phyloP scores from a whole-genome alignment of 2,329 filamentous ascomycete genomes.

The Cryphonectria radicalis region DNA sequence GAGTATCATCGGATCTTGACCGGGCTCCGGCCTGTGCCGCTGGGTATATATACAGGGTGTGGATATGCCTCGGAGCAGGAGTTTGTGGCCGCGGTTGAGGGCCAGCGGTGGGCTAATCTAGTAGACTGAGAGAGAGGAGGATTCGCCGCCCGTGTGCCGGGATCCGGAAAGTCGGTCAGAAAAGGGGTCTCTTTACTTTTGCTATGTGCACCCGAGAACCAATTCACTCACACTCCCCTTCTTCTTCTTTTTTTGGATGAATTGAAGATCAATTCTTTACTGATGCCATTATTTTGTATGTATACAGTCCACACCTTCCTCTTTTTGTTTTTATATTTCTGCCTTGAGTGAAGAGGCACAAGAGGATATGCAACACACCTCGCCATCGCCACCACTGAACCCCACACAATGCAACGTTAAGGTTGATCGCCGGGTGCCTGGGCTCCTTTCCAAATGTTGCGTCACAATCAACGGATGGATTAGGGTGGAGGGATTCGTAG shows the following conservation, averaged over 20 bases:
- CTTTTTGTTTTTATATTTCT: neutral
- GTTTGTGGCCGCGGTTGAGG: too few species aligned
- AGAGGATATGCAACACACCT: neutral
- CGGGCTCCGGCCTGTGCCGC: too few species aligned
- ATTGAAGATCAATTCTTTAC: neutral
- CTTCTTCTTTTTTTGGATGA: neutral
- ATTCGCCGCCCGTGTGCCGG: too few species aligned
- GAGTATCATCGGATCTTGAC: too few species aligned
- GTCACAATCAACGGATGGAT: constrained; percentile 1
- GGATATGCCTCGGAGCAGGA: too few species aligned
- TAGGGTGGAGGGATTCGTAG: neutral
- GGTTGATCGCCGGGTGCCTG: neutral
- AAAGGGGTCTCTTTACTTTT: too few species aligned
- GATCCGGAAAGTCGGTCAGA: too few species aligned
- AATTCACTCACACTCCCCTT: too few species aligned
- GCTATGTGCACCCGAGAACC: too few species aligned
- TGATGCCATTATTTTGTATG: neutral
- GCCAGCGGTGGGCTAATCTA: too few species aligned
- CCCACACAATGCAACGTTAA: constrained; percentile 3
- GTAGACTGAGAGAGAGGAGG: too few species aligned
- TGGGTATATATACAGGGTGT: too few species aligned
- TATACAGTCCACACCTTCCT: neutral
- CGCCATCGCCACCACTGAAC: neutral
- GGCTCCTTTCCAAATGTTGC: constrained; percentile 1
- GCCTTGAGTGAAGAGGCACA: neutral